Conservation (phyloP, 2,329 filamentous ascomycete species). For the Hymenoscyphus scutula region DNA sequence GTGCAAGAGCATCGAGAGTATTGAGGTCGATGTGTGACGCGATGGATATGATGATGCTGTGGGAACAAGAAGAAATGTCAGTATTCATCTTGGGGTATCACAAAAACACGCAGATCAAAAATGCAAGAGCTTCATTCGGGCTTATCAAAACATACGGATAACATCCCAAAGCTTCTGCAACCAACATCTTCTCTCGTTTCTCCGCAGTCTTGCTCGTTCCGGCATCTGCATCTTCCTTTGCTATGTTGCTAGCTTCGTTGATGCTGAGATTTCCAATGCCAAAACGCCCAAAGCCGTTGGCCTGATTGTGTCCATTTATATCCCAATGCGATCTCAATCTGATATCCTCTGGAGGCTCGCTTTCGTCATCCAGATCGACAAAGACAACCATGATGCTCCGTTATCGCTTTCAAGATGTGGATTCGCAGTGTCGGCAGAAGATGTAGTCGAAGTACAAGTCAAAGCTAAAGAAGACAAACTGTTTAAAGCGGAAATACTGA, state of each 20-base stretch:
- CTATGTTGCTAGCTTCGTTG: conserved; percentile 11
- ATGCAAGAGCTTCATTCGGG: conserved; percentile 10
- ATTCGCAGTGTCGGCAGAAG: conserved; percentile 6
- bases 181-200: conserved; percentile 54
- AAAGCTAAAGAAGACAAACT: conserved; percentile 2
- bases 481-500: conserved; percentile 10
- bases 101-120: conserved; percentile 1
- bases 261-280: conserved; percentile 10
- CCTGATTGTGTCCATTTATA: conserved; percentile 13
- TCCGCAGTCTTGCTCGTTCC: conserved; percentile 18
- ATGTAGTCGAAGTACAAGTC: neutral
- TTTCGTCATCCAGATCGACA: conserved; percentile 36
- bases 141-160: conserved; percentile 56
- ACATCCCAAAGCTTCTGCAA: conserved; percentile 62
- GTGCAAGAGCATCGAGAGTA: conserved; percentile 77
- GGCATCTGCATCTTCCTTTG: conserved; percentile 1
- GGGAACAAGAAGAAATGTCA: conserved; percentile 8
- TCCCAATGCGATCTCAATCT: conserved; percentile 18
- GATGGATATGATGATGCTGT: conserved; percentile 73
- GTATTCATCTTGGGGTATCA: conserved; percentile 2
- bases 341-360: conserved; percentile 30
- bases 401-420: conserved; percentile 5
- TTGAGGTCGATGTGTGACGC: conserved; percentile 81
- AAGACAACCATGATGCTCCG: conserved; percentile 34
- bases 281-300: conserved; percentile 18